These are phyloP conservation scores for Volvox africanus DNA, from an alignment of 139 green algal species.

Conservation along the genomic window DNA sequence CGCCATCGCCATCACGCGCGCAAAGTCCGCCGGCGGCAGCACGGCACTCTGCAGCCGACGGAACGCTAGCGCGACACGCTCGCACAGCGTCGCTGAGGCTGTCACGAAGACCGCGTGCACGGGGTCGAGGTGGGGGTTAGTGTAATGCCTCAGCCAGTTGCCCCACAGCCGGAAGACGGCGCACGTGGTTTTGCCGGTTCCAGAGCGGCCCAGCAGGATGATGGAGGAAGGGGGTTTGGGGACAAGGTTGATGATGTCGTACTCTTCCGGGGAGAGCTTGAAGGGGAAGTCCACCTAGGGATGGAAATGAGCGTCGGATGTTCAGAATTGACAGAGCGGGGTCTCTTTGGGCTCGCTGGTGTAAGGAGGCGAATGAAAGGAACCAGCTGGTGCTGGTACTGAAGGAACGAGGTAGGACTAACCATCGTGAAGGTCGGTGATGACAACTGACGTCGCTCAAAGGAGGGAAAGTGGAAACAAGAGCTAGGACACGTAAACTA, in stretches of 20 bases:
- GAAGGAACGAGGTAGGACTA: too few species aligned
- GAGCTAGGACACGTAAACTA: too few species aligned
- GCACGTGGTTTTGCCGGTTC: slow-evolving; percentile 86
- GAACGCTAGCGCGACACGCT: slow-evolving; percentile 76
- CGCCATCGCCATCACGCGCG: slow-evolving; percentile 33
- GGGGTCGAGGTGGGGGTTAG: slow-evolving; percentile 35
- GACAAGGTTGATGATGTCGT: slow-evolving; percentile 70
- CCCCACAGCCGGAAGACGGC: slow-evolving; percentile 77
- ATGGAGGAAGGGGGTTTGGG: slow-evolving; percentile 66
- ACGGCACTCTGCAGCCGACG: slow-evolving; percentile 70
- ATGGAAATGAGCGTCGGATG: too few species aligned
- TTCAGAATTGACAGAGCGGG: too few species aligned
- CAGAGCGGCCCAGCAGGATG: slow-evolving; percentile 80
- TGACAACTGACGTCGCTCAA: too few species aligned
- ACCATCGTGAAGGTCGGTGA: too few species aligned
- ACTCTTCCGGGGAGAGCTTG: slow-evolving; percentile 65
- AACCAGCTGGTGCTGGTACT: too few species aligned
- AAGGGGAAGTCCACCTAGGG: slow-evolving; percentile 54
- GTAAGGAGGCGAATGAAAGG: too few species aligned
- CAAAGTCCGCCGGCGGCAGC: slow-evolving; percentile 50
- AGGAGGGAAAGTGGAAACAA: too few species aligned
- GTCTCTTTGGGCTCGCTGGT: too few species aligned
- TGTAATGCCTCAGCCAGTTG: slow-evolving; percentile 63
- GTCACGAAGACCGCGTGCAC: slow-evolving; percentile 78
- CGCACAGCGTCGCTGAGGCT: slow-evolving; percentile 76